phyloP scores from a whole-genome alignment of 2,329 filamentous ascomycete species.

The Aspergillus sojae region DNA sequence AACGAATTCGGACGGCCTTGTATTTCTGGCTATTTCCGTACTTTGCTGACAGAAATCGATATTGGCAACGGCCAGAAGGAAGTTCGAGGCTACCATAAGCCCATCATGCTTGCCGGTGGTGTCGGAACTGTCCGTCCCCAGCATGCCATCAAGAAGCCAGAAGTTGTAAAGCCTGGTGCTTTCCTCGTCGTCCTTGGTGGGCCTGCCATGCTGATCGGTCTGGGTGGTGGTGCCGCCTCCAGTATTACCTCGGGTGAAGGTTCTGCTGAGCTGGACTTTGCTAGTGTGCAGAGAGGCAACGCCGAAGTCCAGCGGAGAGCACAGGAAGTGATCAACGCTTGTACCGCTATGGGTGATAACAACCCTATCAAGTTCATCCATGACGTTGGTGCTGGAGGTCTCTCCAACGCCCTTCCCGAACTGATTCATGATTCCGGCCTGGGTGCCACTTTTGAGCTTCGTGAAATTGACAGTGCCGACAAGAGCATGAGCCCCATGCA shows the following conservation, averaged over 20 bases:
- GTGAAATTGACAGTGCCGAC: slow-evolving; percentile 89
- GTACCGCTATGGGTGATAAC: slow-evolving; percentile 76
- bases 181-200: slow-evolving; percentile 92
- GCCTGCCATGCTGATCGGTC: slow-evolving; percentile 95
- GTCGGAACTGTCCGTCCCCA: slow-evolving; percentile 89
- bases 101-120: slow-evolving; percentile 97
- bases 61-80: slow-evolving; percentile 66
- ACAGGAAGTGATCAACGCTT: slow-evolving; percentile 97
- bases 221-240: slow-evolving; percentile 93
- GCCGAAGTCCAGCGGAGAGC: slow-evolving; percentile 93
- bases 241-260: slow-evolving; percentile 86
- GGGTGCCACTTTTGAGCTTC: slow-evolving; percentile 90
- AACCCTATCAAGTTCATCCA: slow-evolving; percentile 97
- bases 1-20: slow-evolving; percentile 95
- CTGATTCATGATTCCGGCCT: slow-evolving; percentile 89
- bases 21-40: slow-evolving; percentile 88
- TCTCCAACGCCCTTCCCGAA: slow-evolving; percentile 83
- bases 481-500: slow-evolving; percentile 91
- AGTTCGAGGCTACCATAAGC: slow-evolving; percentile 92
- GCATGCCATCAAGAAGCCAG: slow-evolving; percentile 82
- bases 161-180: slow-evolving; percentile 80
- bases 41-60: slow-evolving; percentile 72
- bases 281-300: slow-evolving; percentile 95
- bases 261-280: slow-evolving; percentile 91
- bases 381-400: slow-evolving; percentile 91